These are phyloP conservation scores for Xylariales sp. DNA, from an alignment of 2,329 filamentous ascomycete genomes.

Conservation along the genomic window DNA sequence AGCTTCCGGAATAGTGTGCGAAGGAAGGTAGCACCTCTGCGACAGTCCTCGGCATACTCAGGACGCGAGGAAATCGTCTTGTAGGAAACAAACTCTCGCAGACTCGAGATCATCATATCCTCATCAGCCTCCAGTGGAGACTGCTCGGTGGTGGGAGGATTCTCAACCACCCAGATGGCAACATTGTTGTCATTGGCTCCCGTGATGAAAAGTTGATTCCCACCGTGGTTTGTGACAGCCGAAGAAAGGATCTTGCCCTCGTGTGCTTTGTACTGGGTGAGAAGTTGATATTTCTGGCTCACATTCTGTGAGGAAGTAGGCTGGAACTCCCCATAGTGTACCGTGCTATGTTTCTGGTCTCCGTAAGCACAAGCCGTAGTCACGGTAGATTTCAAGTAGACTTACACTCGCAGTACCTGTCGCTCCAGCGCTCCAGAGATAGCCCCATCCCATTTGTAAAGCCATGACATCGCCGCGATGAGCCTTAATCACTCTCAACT, in stretches of 20 bases:
- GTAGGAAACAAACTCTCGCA: conserved; percentile 84
- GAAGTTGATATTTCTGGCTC: conserved; percentile 77
- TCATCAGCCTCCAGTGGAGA: conserved; percentile 34
- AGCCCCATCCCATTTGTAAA: conserved; percentile 78
- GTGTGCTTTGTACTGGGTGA: conserved; percentile 77
- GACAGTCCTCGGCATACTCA: conserved; percentile 86
- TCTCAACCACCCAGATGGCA: conserved; percentile 76
- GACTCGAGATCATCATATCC: conserved; percentile 61
- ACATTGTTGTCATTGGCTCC: conserved; percentile 90
- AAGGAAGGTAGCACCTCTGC: conserved; percentile 85
- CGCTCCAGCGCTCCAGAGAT: conserved; percentile 84
- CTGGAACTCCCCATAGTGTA: conserved; percentile 56
- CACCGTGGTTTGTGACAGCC: conserved; percentile 64
- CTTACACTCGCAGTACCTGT: conserved; percentile 78
- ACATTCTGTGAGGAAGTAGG: conserved; percentile 45
- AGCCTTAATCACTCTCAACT: conserved; percentile 78
- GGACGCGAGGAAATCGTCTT: conserved; percentile 85
- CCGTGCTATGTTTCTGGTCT: conserved; percentile 60
- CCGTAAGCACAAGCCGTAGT: conserved; percentile 15
- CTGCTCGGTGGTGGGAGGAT: conserved; percentile 34
- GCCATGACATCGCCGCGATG: conserved; percentile 81
- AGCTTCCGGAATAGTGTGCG: conserved; percentile 88
- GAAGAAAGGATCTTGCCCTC: conserved; percentile 84
- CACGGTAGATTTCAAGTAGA: conserved; percentile 11
- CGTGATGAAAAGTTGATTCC: conserved; percentile 82